Percentiles rank a stretch among this genome's conserved stretches.
Conservation (phyloP, 495 filamentous ascomycete species). For the Diplogelasinospora grovesii region DNA sequence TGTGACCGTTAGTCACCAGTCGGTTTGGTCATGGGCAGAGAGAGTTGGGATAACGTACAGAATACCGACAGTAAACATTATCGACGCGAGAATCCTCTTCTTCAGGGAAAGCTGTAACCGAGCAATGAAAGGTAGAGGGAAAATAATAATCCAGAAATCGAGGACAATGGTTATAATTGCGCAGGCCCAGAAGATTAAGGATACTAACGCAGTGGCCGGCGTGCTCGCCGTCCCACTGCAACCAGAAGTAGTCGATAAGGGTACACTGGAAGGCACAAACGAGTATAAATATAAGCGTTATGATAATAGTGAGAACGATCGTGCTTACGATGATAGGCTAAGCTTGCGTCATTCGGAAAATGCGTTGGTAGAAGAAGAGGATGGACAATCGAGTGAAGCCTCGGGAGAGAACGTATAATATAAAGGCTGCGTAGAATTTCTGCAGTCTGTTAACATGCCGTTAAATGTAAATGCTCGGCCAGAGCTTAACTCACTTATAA, state of each 20-base stretch:
- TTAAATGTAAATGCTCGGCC: too few relatives aligned
- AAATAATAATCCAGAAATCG: conserved; percentile 45
- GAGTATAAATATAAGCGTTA: conserved; percentile 11
- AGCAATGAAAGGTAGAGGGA: conserved; percentile 43
- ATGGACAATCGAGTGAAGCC: conserved; percentile 35
- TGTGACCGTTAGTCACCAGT: neutral
- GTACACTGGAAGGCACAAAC: conserved; percentile 23
- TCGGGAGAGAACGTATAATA: conserved; percentile 23
- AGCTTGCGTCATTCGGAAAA: conserved; percentile 15
- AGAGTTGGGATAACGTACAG: neutral
- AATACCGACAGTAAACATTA: conserved; percentile 49
- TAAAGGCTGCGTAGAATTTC: conserved; percentile 14
- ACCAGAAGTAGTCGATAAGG: conserved; percentile 25
- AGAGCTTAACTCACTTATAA: too few relatives aligned
- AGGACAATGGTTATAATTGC: conserved; percentile 46
- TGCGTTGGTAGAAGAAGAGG: conserved; percentile 36
- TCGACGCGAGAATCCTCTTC: conserved; percentile 43
- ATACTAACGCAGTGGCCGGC: conserved; percentile 16
- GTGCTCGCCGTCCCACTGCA: conserved; percentile 16
- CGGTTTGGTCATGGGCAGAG: too few relatives aligned
- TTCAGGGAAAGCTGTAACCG: conserved; percentile 34
- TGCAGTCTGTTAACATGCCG: neutral
- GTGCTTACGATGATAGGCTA: conserved; percentile 19
- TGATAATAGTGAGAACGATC: conserved; percentile 11
- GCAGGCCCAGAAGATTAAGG: conserved; percentile 31